Conservation (phyloP, 306 rosid species). For the Arachis stenosperma region DNA sequence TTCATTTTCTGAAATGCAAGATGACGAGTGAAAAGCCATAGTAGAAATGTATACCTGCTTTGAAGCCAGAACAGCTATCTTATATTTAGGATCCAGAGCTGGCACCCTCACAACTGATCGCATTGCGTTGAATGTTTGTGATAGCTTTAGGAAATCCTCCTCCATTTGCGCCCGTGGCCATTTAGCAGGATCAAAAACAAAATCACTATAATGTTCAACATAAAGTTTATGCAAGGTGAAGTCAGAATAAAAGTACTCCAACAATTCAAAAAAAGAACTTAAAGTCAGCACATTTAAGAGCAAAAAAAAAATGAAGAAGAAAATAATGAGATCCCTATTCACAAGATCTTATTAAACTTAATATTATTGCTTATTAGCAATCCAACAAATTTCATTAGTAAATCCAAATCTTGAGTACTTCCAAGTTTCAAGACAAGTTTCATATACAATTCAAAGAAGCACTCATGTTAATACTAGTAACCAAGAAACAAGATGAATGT, state of each 20-base stretch:
- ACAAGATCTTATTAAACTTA: background rate
- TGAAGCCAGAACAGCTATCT: constrained; percentile 80
- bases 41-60: constrained; percentile 61
- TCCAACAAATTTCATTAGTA: too few relatives aligned
- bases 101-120: constrained; percentile 84
- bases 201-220: constrained; percentile 69
- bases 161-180: constrained; percentile 92
- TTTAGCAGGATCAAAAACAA: constrained; percentile 82
- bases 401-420: background rate
- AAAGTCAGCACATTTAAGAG: background rate
- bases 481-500: too few relatives aligned
- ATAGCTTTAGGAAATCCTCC: constrained; percentile 74
- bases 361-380: too few relatives aligned
- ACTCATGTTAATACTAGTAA: too few relatives aligned
- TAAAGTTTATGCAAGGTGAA: constrained; percentile 29
- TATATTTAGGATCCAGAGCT: constrained; percentile 75
- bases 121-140: constrained; percentile 60
- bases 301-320: background rate
- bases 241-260: background rate
- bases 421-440: background rate
- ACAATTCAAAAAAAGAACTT: too few relatives aligned
- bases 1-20: background rate
- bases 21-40: background rate
- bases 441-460: background rate
- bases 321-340: background rate